Percentiles rank a stretch among this genome's conserved stretches.
These are phyloP conservation scores for Erigeron philadelphicus DNA, from an alignment of 140 eudicot species.

Conservation along the genomic window DNA sequence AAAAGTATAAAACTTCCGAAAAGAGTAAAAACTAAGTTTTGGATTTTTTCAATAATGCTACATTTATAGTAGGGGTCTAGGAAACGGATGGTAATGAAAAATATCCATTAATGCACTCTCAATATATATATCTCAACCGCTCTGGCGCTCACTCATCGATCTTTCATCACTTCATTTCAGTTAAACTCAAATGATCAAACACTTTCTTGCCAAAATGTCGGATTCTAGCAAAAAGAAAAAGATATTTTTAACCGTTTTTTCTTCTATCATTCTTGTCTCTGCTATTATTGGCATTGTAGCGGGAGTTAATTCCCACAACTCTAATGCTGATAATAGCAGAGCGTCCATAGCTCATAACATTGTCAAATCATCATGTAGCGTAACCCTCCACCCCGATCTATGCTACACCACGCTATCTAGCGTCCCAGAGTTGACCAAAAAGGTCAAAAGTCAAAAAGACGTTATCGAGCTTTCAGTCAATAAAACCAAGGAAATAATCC, in stretches of 20 bases:
- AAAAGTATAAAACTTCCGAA: neutral
- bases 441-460: slow-evolving; percentile 43
- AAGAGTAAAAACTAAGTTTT: neutral
- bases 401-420: slow-evolving; percentile 58
- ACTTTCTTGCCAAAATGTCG: slow-evolving; percentile 26
- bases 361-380: slow-evolving; percentile 52
- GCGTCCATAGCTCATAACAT: slow-evolving; percentile 43
- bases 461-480: slow-evolving; percentile 48
- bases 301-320: slow-evolving; percentile 25
- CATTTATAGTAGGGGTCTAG: slow-evolving; percentile 9
- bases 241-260: slow-evolving; percentile 24
- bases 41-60: neutral
- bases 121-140: neutral
- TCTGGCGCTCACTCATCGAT: neutral
- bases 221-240: slow-evolving; percentile 27
- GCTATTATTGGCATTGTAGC: slow-evolving; percentile 36
- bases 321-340: neutral
- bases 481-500: slow-evolving; percentile 36
- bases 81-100: neutral
- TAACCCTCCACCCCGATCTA: slow-evolving; percentile 62
- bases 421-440: slow-evolving; percentile 27
- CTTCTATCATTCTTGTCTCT: slow-evolving; percentile 32
- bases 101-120: slow-evolving; percentile 1
- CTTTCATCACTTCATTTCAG: neutral
- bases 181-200: slow-evolving; percentile 1